phyloP scores from a whole-genome alignment of 2,329 filamentous ascomycete species.

The Alternaria longipes region DNA sequence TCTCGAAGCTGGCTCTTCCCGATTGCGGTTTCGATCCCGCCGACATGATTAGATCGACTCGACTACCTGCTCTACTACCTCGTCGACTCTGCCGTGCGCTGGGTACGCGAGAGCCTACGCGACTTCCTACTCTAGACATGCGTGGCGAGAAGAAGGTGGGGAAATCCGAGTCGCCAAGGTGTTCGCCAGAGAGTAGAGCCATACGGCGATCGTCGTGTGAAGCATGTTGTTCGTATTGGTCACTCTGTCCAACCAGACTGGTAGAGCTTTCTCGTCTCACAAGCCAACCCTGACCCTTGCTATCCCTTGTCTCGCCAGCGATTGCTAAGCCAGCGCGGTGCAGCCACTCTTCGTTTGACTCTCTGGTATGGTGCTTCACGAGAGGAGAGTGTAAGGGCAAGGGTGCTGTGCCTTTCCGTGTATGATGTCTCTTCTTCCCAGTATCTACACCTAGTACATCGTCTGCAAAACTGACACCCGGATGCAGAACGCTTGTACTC shows the following conservation, averaged over 20 bases:
- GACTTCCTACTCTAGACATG: conserved; percentile 45
- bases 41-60: conserved; percentile 51
- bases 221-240: conserved; percentile 44
- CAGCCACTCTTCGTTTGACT: conserved; percentile 63
- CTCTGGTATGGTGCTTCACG: conserved; percentile 43
- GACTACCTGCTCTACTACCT: conserved; percentile 47
- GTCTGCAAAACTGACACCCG: conserved; percentile 41
- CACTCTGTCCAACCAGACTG: conserved; percentile 56
- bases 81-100: conserved; percentile 52
- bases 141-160: conserved; percentile 42
- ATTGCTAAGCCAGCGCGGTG: conserved; percentile 66
- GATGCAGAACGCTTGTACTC: conserved; percentile 54
- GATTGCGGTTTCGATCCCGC: conserved; percentile 28
- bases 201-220: conserved; percentile 36
- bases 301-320: conserved; percentile 65
- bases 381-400: conserved; percentile 37
- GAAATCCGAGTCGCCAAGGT: conserved; percentile 46
- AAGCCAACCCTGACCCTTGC: conserved; percentile 71
- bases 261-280: conserved; percentile 65
- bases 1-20: conserved; percentile 44
- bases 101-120: conserved; percentile 50
- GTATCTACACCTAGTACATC: conserved; percentile 13
- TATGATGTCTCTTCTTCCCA: conserved; percentile 34
- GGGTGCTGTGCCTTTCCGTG: conserved; percentile 43
- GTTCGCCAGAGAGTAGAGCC: conserved; percentile 46